phyloP scores from a whole-genome alignment of 1,139 yeast genomes.

The Waltiozyma sp. region DNA sequence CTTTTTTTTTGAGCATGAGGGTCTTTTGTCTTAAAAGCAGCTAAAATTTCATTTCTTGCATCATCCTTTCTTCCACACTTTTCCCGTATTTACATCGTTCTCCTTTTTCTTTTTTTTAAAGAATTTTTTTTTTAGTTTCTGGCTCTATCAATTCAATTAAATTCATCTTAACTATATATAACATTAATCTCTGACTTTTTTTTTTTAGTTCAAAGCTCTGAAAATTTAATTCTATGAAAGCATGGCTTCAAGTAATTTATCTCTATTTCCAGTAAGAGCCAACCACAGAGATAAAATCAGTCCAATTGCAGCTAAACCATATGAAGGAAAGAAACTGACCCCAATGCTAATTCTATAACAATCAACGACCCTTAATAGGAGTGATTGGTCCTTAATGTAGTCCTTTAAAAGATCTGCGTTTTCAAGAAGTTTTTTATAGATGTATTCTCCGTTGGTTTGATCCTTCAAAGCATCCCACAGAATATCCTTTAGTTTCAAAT shows the following conservation, averaged over 20 bases:
- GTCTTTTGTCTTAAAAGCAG: too few species aligned
- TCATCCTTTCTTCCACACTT: too few species aligned
- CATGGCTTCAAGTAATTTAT: not conserved
- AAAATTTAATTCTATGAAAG: not conserved
- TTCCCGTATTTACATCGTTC: too few species aligned
- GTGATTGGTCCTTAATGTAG: not conserved
- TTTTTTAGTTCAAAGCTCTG: not conserved
- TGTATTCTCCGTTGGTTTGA: conserved; percentile 2
- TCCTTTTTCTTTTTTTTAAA: too few species aligned
- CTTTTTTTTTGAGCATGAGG: not conserved
- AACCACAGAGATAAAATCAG: not conserved
- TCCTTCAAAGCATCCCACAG: not conserved
- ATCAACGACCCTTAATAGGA: conserved; percentile 1
- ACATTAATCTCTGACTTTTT: too few species aligned
- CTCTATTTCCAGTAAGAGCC: not conserved
- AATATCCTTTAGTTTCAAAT: not conserved
- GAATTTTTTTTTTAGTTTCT: too few species aligned
- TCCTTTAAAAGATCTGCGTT: conserved; percentile 4
- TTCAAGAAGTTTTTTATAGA: conserved; percentile 1
- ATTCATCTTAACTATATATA: too few species aligned
- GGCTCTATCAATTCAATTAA: too few species aligned
- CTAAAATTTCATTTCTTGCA: too few species aligned
- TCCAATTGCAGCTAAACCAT: not conserved
- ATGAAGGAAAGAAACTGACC: not conserved
- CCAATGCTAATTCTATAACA: conserved; percentile 1